Evolutionary conservation across 2,329 filamentous ascomycete genomes (phyloP).

Genomic region (Fusarium anthophilum): DNA sequence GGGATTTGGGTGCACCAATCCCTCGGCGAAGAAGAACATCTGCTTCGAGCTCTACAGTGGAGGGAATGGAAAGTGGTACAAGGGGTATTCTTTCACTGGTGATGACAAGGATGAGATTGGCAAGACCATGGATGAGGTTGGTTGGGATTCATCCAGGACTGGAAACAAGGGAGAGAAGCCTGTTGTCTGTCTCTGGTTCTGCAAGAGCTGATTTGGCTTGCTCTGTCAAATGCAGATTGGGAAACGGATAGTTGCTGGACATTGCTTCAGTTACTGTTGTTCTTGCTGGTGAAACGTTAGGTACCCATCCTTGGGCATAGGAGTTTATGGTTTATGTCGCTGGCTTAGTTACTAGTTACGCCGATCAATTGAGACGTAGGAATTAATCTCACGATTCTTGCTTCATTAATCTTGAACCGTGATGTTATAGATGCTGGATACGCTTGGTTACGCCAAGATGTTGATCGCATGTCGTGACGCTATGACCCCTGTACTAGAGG

Average conservation of each 20-base stretch:
- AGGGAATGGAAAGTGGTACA: slow-evolving; percentile 68
- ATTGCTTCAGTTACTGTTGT: not conserved
- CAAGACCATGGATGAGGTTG: slow-evolving; percentile 63
- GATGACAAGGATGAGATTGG: slow-evolving; percentile 59
- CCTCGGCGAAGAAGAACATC: slow-evolving; percentile 60
- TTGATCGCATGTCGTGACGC: not conserved
- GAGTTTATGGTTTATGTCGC: not conserved
- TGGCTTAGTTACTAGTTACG: not conserved
- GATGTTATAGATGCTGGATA: no score
- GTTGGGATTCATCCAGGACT: slow-evolving; percentile 65
- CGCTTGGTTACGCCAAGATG: not conserved
- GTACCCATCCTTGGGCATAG: not conserved
- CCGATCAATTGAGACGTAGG: not conserved
- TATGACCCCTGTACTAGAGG: not conserved
- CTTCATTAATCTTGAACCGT: not conserved
- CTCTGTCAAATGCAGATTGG: not conserved
- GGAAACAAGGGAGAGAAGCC: slow-evolving; percentile 60
- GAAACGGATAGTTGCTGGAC: not conserved
- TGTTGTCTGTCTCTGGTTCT: slow-evolving; percentile 69
- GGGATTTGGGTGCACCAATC: slow-evolving; percentile 66
- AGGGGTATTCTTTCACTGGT: slow-evolving; percentile 61
- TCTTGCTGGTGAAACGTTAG: not conserved
- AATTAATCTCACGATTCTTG: rapidly evolving
- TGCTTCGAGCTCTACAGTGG: slow-evolving; percentile 66
- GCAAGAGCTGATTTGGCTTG: slow-evolving; percentile 54